Conservation (phyloP, 106 monocot species). For the Apostasia ramifera region DNA sequence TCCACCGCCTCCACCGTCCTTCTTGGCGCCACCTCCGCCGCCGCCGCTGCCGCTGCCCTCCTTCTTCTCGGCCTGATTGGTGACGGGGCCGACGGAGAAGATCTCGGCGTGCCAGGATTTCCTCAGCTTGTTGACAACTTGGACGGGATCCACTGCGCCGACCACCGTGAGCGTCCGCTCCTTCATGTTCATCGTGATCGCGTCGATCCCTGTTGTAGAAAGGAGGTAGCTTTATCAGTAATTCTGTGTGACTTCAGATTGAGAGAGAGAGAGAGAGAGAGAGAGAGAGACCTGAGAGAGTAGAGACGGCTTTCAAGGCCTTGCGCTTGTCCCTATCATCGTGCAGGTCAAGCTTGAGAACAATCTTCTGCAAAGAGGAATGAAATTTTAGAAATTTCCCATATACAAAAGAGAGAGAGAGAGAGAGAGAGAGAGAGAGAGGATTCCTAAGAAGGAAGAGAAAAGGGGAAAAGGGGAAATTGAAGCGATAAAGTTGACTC, state of each 20-base stretch:
- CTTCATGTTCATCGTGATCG: conserved; percentile 18
- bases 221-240: too few species aligned
- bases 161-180: conserved; percentile 13
- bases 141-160: conserved; percentile 12
- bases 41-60: conserved; percentile 2
- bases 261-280: conserved; percentile 12
- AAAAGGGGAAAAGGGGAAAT: neutral
- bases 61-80: conserved; percentile 7
- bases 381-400: neutral
- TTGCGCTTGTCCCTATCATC: conserved; percentile 19
- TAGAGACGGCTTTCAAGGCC: conserved; percentile 19
- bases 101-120: conserved; percentile 8
- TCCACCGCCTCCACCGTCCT: conserved; percentile 7
- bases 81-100: conserved; percentile 9
- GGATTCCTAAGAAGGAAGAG: too few species aligned
- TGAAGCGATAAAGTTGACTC: neutral
- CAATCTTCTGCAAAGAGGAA: conserved; percentile 7
- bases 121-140: conserved; percentile 11
- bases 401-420: neutral
- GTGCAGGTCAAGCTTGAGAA: conserved; percentile 9
- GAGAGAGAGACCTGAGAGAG: conserved; percentile 3
- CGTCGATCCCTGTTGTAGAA: conserved; percentile 12
- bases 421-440: neutral
- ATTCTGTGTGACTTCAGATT: neutral
- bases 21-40: neutral